Evolutionary conservation across 495 filamentous ascomycete genomes (phyloP).

Genomic region (Xylaria curta): DNA sequence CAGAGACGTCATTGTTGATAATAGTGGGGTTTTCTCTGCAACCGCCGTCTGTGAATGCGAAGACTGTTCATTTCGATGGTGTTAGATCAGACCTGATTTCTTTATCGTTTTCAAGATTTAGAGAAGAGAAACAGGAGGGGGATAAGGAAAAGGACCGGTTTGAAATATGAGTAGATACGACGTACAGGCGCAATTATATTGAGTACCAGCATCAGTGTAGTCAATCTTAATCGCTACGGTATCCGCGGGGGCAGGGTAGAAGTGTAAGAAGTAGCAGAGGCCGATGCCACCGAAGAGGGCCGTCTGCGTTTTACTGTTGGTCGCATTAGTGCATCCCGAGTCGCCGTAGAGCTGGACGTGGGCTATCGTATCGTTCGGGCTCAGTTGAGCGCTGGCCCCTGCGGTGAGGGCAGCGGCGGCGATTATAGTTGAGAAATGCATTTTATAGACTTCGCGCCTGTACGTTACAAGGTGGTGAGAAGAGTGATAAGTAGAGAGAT

Average conservation of each 20-base stretch:
- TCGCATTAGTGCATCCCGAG: constrained; percentile 23
- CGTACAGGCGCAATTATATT: constrained; percentile 19
- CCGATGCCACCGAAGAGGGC: constrained; percentile 23
- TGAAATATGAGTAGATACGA: constrained; percentile 9
- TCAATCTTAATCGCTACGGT: constrained; percentile 20
- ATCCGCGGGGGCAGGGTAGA: constrained; percentile 16
- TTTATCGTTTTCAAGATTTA: background rate
- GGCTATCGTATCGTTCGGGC: constrained; percentile 16
- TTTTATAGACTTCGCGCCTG: constrained; percentile 17
- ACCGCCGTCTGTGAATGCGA: constrained; percentile 16
- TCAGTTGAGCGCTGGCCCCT: constrained; percentile 17
- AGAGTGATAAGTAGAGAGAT: constrained; percentile 10
- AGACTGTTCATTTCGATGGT: constrained; percentile 20
- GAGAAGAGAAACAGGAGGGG: background rate
- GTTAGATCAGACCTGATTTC: constrained; percentile 19
- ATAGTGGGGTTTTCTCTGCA: constrained; percentile 22
- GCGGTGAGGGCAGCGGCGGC: constrained; percentile 21
- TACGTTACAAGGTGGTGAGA: background rate
- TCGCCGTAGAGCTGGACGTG: constrained; percentile 17
- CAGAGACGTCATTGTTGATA: background rate
- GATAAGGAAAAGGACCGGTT: background rate
- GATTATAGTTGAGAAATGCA: constrained; percentile 21
- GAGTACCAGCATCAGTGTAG: constrained; percentile 18
- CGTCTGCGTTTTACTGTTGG: constrained; percentile 12
- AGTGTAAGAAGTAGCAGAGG: constrained; percentile 23